Evolutionary conservation across 805 yeast genomes (phyloP), one percentile per base, ranked within the genome.

Genomic region (Zygosaccharomyces lentus): DNA sequence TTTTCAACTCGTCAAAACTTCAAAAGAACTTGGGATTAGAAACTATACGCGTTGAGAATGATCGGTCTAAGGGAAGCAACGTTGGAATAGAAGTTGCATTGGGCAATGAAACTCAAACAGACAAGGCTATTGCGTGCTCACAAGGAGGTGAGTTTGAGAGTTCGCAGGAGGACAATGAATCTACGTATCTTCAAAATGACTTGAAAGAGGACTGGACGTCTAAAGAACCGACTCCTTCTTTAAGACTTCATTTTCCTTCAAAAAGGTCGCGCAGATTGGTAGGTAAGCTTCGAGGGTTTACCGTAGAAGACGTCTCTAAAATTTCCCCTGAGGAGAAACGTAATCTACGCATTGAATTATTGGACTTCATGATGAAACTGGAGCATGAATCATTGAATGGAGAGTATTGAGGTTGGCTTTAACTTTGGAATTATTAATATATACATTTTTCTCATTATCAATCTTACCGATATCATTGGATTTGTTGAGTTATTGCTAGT

Each of bases 321-420:
- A 23, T 61, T 17, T 26, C 50, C 3, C 39, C 46, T 15, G 56
- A 55, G n/a, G 64, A 61, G 39, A 55, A 52, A 39, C 51, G 56
- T 34, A 52, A 50, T 24, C 26, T 61, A 24, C 49, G 64, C 16
- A 50, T 57, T 21, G 63, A 57, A 34, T 17, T 61, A 29, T 34
- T 54, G 15, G 58, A 56, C 37, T 58, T 61, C 24, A 48, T 61
- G 49, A 48, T 57, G 56, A 56, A 54, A 35, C 45, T 61, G 24
- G 62, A 57, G 30, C 49, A 52, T 15, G 50, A 49, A 21, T 38
- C 41, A 9, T 16, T 27, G 6, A 26, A 16, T 6, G 34, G 24
- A 13, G 31, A 31, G n/a, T 40, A 19, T 29, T 40, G 36, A 40
- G 17, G 32, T 29, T 29, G n/a, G 4, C 2, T 25, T 29, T 29